Evolutionary conservation across 345 rosid species (phyloP), one percentile per base, ranked within the genome.

Genomic region (Carallia pectinifolia): DNA sequence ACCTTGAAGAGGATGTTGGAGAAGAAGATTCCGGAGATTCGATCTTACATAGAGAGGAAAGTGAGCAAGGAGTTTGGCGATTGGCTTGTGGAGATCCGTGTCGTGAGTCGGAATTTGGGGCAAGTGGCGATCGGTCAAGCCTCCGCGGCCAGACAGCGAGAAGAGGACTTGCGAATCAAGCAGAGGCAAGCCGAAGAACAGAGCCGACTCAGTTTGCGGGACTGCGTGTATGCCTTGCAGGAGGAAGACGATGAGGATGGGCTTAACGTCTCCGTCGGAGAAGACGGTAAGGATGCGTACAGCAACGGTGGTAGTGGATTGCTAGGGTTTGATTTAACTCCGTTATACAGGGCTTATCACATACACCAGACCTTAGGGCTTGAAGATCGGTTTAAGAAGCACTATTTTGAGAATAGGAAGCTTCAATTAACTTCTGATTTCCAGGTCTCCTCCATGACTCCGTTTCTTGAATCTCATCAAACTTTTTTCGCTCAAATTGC

Each of bases 1-100:
- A 88, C 94, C 33, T 23, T 95, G 74, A 90, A 81, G 67, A 83
- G 85, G 79, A 95, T 95, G 99, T 75, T 95, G 56, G 98, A 90
- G 89, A 82, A 76, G 72, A 87, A 84, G 81, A 95, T 90, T 54
- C 97, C 99, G 15, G 85, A 86, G 59, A 88, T 92, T 70, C 81
- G 99, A 67, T 82, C 86, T 55, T 77, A 85, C 73, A 90, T 90
- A 62, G 96, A 90, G 87, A 83, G 88, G 83, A 95, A 90, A 64
- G 92, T 92, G 58, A 92, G 78, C 70, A 90, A 89, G 78, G 98
- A 92, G 69, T 88, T 95, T 18, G 90, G 97, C 1, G 92, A 95
- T 80, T 95, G 99, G 99, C 81, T 95, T 23, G 99, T 95, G 27
- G 99, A 90, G 86, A 92, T 95, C 81, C 93, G 99, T 29, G 97